A percentile compares a stretch with the other conserved stretches of the same genome.
Conservation (phyloP, 306 rosid genomes). For the Ammopiptanthus mongolicus region DNA sequence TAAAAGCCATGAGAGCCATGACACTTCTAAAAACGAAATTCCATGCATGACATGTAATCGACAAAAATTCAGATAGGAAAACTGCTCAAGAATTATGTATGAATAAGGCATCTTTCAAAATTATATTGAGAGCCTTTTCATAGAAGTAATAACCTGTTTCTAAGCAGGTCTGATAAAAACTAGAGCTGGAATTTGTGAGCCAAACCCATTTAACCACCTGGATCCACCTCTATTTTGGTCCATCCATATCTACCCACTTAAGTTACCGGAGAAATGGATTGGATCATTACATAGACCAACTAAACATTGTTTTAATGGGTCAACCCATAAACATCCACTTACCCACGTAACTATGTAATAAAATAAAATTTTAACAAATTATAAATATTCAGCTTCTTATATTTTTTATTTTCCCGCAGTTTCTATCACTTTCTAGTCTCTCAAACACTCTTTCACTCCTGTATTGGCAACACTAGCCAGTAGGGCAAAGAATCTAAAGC, state of each 20-base stretch:
- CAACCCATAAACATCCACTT: background rate
- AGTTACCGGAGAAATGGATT: background rate
- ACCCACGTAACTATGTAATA: background rate
- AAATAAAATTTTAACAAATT: background rate
- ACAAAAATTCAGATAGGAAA: background rate
- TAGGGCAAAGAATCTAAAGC: background rate
- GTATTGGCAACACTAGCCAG: background rate
- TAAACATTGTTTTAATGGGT: background rate
- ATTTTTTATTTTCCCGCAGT: background rate
- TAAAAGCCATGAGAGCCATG: background rate
- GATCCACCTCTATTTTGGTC: background rate
- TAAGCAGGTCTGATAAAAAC: background rate
- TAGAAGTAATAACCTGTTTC: background rate
- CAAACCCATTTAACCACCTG: background rate
- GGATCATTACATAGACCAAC: background rate
- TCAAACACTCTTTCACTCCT: background rate
- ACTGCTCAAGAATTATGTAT: background rate
- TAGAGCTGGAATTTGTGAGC: background rate
- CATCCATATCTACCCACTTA: background rate
- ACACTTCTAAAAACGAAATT: background rate
- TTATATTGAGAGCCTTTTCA: background rate
- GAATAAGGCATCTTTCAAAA: background rate
- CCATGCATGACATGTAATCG: background rate
- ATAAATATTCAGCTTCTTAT: background rate
- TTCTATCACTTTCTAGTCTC: background rate